A percentile compares a stretch with the other conserved stretches of the same genome.
Evolutionary conservation across 352 stramenopile genomes (phyloP).

Genomic region (Phytophthora syringae): DNA sequence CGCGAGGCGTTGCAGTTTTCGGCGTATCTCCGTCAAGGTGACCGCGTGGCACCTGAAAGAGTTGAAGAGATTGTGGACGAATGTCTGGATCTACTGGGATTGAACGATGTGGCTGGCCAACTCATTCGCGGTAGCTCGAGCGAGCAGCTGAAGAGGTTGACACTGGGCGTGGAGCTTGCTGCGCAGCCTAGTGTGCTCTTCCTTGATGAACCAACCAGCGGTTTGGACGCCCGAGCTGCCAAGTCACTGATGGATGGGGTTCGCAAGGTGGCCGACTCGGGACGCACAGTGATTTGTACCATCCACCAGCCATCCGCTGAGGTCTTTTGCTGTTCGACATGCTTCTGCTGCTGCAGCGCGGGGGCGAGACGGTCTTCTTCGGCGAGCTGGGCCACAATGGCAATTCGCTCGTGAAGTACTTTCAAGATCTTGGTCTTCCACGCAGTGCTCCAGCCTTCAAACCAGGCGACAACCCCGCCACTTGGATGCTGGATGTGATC

Average conservation of each 20-base stretch:
- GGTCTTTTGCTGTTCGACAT: constrained; percentile 80
- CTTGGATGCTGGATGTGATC: constrained; percentile 87
- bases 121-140: constrained; percentile 48
- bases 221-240: constrained; percentile 72
- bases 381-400: constrained; percentile 74
- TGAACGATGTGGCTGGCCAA: constrained; percentile 56
- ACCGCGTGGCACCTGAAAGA: constrained; percentile 30
- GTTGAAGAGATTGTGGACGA: constrained; percentile 64
- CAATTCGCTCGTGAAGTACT: constrained; percentile 55
- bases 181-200: constrained; percentile 59
- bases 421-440: constrained; percentile 55
- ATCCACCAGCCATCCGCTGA: constrained; percentile 54
- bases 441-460: constrained; percentile 46
- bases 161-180: constrained; percentile 54
- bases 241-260: constrained; percentile 71
- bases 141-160: constrained; percentile 60
- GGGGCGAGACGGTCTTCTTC: constrained; percentile 85
- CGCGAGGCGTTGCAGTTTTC: constrained; percentile 91
- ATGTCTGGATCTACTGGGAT: constrained; percentile 84
- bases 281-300: constrained; percentile 81
- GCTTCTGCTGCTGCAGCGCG: constrained; percentile 85
- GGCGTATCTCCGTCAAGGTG: constrained; percentile 74
- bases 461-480: constrained; percentile 80
- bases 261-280: constrained; percentile 62
- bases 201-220: constrained; percentile 64